Evolutionary conservation across 192 early-diverging fungal genomes (phyloP), one percentile per base, ranked within the genome.

Genomic region (Coemansia sp.): DNA sequence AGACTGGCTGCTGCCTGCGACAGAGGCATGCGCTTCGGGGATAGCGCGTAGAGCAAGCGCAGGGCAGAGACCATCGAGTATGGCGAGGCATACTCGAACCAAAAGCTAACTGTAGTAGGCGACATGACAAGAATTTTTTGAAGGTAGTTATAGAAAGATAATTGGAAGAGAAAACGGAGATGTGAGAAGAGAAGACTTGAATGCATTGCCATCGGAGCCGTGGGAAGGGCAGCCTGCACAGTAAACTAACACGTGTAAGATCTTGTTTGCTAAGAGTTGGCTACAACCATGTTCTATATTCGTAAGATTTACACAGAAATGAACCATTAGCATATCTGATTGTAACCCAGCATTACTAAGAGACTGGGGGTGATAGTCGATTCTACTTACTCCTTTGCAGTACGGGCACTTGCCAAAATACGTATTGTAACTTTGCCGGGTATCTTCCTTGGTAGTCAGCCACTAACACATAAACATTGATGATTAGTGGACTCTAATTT

Each of bases 31-130:
- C 12, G 53, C 34, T 57, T 27, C 19, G 37, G 17, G 3, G 62
- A 62, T 2, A 84, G 58, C 23, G 77, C 71, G 36, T 66, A 72
- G 51, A 70, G 53, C 27, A 84, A 57, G 5, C 77, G 71, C 32
- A 84, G 63, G 11, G 77, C 82, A 3, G 74, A 50, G 23, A 79
- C 31, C 77, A 80, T 80, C 60, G 82, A 84, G 69, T 84, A 84
- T n/a, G 76, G 74, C 37, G 77, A 80, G 3, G 60, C 75, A 27
- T 63, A 84, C 69, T 84, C 82, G 66, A 84, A 84, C 82, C 82
- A 84, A 55, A 84, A 84, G 63, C 44, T 57, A 5, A 84, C 17
- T 1, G 55, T 53, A 3, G 60, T 9, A 32, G 64, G 68, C 7
- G 46, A 32, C 68, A 70, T 67, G 57, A 14, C 25, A 66, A 17